Percentiles rank a stretch among this genome's conserved stretches.
Conservation (phyloP, 306 rosid genomes). For the apple (Malus domestica) region ASM211411v1 NC_041798.1:28984001-28984500, state of each 20-base stretch:
- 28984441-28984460: not conserved
- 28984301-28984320: not conserved
- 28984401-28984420: not conserved
- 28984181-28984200: too few relatives aligned
- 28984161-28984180: not conserved
- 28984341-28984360: not conserved
- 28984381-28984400: conserved; percentile 1
- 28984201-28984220: not conserved
- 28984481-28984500: not conserved
- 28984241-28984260: not conserved
- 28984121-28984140: too few relatives aligned
- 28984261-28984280: not conserved
- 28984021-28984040: not conserved
- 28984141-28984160: not conserved
- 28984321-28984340: not conserved
- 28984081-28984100: not conserved
- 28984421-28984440: not conserved
- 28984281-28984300: not conserved
- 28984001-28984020: not conserved
- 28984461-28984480: conserved; percentile 1
- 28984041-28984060: not conserved
- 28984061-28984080: not conserved
- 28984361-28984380: not conserved
- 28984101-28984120: not conserved
- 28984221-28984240: conserved; percentile 15